A percentile compares a stretch with the other conserved stretches of the same genome.
These are phyloP conservation scores for Plasmodium vinckei DNA, from an alignment of 169 alveolate species.

Conservation along the genomic window DNA sequence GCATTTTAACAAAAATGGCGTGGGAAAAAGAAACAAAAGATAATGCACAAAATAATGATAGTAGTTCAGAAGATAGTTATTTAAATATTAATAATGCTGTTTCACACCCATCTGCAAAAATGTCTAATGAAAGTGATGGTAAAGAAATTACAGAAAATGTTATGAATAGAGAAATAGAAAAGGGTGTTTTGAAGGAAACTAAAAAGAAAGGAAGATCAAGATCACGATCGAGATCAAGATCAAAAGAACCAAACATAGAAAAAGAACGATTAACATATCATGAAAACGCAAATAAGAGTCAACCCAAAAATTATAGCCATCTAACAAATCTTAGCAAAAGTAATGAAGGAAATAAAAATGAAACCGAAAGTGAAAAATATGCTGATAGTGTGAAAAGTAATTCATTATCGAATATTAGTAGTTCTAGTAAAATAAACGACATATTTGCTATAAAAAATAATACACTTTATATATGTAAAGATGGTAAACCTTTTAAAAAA, in stretches of 20 bases:
- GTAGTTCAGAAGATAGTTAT: background rate
- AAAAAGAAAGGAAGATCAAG: background rate
- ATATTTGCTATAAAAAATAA: constrained; percentile 63
- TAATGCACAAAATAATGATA: background rate
- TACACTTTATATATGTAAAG: constrained; percentile 51
- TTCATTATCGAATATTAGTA: background rate
- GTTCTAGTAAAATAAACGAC: constrained; percentile 27
- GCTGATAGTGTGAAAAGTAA: constrained; percentile 1
- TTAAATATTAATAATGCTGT: background rate
- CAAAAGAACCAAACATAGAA: background rate
- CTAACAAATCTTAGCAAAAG: background rate
- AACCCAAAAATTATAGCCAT: background rate
- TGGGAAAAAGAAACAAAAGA: constrained; percentile 14
- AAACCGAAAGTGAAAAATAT: constrained; percentile 1
- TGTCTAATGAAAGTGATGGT: background rate
- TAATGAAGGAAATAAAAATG: background rate
- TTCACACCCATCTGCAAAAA: constrained; percentile 19
- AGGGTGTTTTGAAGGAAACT: background rate
- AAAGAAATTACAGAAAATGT: background rate
- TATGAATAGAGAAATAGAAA: constrained; percentile 1
- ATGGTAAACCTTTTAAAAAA: constrained; percentile 51
- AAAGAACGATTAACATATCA: background rate
- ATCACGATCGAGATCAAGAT: background rate
- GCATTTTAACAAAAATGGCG: constrained; percentile 29
- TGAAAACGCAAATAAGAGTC: background rate